A percentile compares a stretch with the other conserved stretches of the same genome.
These are phyloP conservation scores for Penicillium arizonense DNA, from an alignment of 495 filamentous ascomycete species.

Conservation along the genomic window DNA sequence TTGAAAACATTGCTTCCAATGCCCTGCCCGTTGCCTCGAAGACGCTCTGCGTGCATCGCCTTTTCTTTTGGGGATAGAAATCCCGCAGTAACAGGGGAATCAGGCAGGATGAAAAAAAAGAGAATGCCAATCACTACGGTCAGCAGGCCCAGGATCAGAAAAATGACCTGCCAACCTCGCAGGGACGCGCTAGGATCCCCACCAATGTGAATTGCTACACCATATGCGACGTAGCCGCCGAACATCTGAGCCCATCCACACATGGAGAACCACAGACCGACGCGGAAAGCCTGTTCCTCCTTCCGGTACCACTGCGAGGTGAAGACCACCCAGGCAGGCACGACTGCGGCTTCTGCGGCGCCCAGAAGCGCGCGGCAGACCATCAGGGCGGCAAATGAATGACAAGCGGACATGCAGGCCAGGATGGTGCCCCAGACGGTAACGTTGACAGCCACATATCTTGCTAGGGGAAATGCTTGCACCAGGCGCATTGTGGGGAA, in stretches of 20 bases:
- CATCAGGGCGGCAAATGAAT: slow-evolving; percentile 38
- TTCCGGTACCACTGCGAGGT: slow-evolving; percentile 52
- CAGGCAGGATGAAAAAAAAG: slow-evolving; percentile 59
- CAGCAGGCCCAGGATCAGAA: slow-evolving; percentile 57
- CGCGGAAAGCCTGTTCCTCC: slow-evolving; percentile 47
- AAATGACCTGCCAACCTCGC: slow-evolving; percentile 58
- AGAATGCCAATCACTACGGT: slow-evolving; percentile 50
- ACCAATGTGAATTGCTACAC: slow-evolving; percentile 10
- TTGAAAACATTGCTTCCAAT: slow-evolving; percentile 62
- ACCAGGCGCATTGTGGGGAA: slow-evolving; percentile 17
- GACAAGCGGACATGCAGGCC: slow-evolving; percentile 47
- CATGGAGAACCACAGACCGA: slow-evolving; percentile 53
- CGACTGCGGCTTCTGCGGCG: slow-evolving; percentile 58
- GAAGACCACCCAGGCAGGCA: slow-evolving; percentile 48
- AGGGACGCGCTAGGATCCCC: slow-evolving; percentile 17
- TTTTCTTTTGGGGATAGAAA: slow-evolving; percentile 51
- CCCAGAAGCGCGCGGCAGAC: slow-evolving; percentile 56
- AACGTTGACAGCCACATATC: slow-evolving; percentile 51
- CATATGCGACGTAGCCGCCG: slow-evolving; percentile 56
- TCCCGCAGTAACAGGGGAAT: slow-evolving; percentile 57
- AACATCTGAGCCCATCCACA: slow-evolving; percentile 53
- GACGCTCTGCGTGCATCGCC: slow-evolving; percentile 51
- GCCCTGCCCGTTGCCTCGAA: slow-evolving; percentile 56
- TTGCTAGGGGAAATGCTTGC: slow-evolving; percentile 48
- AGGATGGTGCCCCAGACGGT: slow-evolving; percentile 56